Percentiles rank a stretch among this genome's conserved stretches.
Evolutionary conservation across 176 grass and related monocot genomes (phyloP).

Genomic region (Oryza australiensis): DNA sequence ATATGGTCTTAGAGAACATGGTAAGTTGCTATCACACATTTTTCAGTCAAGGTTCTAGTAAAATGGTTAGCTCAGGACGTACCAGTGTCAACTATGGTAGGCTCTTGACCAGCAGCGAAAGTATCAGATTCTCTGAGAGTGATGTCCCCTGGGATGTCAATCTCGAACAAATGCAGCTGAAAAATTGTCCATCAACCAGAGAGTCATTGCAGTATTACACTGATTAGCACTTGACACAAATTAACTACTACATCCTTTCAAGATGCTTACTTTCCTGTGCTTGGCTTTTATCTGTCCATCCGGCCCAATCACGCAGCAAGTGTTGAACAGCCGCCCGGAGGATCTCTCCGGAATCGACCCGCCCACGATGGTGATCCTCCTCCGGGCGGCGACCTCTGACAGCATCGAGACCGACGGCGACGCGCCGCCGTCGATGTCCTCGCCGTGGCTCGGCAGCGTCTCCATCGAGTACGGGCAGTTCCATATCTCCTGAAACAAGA

Average conservation of each 20-base stretch:
- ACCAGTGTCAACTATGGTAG: slow-evolving; percentile 65
- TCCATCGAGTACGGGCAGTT: slow-evolving; percentile 57
- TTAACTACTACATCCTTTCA: not conserved
- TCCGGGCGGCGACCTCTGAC: slow-evolving; percentile 39
- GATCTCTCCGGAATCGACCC: slow-evolving; percentile 64
- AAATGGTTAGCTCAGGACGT: not conserved
- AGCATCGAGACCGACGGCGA: slow-evolving; percentile 61
- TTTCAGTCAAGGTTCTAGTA: not conserved
- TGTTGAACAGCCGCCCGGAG: slow-evolving; percentile 49
- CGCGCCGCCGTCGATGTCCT: slow-evolving; percentile 61
- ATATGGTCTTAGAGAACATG: not conserved
- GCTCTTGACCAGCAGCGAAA: slow-evolving; percentile 46
- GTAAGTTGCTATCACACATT: not conserved
- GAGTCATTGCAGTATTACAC: not conserved
- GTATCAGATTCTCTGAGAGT: slow-evolving; percentile 55
- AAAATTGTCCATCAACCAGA: slow-evolving; percentile 17
- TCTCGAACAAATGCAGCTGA: slow-evolving; percentile 68
- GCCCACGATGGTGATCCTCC: slow-evolving; percentile 56
- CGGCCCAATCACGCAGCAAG: slow-evolving; percentile 55
- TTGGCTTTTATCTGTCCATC: slow-evolving; percentile 48
- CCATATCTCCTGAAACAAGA: slow-evolving; percentile 60
- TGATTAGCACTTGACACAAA: not conserved
- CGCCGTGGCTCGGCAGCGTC: slow-evolving; percentile 43
- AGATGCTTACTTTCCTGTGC: slow-evolving; percentile 59
- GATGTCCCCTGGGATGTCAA: slow-evolving; percentile 53